phyloP scores from a whole-genome alignment of 2,329 filamentous ascomycete species.

The Cladophialophora bantiana region DNA sequence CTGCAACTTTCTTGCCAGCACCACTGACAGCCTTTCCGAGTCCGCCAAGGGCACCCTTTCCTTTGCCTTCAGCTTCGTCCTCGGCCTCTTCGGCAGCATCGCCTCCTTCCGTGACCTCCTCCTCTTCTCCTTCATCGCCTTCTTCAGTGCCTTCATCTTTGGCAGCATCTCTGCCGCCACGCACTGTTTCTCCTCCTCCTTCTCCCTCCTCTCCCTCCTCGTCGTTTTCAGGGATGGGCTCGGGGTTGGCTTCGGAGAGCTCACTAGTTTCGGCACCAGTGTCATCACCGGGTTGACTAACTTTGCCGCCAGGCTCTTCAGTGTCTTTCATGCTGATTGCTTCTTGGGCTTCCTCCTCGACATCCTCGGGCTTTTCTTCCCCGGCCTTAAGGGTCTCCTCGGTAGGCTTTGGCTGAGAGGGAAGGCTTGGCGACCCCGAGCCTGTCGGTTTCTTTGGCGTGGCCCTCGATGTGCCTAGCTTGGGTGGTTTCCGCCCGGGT shows the following conservation, averaged over 20 bases:
- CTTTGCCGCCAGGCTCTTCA: conserved; percentile 35
- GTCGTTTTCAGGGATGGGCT: conserved; percentile 37
- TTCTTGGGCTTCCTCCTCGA: conserved; percentile 29
- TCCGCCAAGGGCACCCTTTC: conserved; percentile 36
- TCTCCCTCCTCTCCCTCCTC: conserved; percentile 35
- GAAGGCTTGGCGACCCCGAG: conserved; percentile 24
- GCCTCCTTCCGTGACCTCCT: conserved; percentile 55
- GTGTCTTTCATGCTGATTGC: conserved; percentile 39
- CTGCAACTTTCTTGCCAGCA: conserved; percentile 41
- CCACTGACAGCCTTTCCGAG: conserved; percentile 33
- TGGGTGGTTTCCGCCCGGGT: conserved; percentile 38
- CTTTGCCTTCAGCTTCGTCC: conserved; percentile 41
- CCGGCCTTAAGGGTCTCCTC: conserved; percentile 30
- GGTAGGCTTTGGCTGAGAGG: conserved; percentile 28
- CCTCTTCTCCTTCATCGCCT: conserved; percentile 40
- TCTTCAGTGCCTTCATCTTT: conserved; percentile 37
- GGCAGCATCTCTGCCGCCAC: conserved; percentile 30
- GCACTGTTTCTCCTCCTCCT: conserved; percentile 28
- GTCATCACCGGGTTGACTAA: conserved; percentile 39
- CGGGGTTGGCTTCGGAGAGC: conserved; percentile 38
- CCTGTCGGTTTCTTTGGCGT: conserved; percentile 38
- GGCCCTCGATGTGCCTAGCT: conserved; percentile 38
- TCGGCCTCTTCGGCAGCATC: conserved; percentile 48
- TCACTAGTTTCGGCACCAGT: conserved; percentile 40
- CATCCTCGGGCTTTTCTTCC: conserved; percentile 34